Conservation (phyloP, 2,329 filamentous ascomycete genomes). For the Xylaria sp. region DNA sequence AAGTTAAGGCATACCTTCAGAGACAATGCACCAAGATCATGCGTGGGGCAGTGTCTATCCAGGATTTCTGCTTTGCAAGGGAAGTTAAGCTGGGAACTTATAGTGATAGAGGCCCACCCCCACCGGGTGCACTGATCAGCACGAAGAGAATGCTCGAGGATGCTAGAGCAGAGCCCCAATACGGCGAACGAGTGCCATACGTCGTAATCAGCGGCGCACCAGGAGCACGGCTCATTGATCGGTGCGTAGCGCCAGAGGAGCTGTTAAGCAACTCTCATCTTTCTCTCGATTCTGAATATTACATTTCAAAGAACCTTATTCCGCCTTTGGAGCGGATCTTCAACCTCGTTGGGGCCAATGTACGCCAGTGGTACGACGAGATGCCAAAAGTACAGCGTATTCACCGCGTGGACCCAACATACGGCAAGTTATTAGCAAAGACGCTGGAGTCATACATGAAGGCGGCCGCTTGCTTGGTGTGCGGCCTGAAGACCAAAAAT, state of each 20-base stretch:
- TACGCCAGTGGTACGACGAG: constrained; percentile 92
- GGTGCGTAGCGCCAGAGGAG: constrained; percentile 88
- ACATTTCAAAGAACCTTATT: constrained; percentile 95
- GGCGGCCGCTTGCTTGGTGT: constrained; percentile 81
- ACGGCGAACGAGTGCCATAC: constrained; percentile 94
- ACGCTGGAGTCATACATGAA: constrained; percentile 97
- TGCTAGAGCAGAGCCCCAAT: constrained; percentile 87
- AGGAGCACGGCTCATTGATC: constrained; percentile 84
- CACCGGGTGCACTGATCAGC: constrained; percentile 89
- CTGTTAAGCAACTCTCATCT: constrained; percentile 80
- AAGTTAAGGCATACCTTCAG: constrained; percentile 91
- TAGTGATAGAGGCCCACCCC: constrained; percentile 80
- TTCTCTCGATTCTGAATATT: constrained; percentile 93
- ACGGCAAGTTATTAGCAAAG: constrained; percentile 55
- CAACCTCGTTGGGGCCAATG: constrained; percentile 92
- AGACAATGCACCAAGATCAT: constrained; percentile 92
- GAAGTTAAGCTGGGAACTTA: constrained; percentile 94
- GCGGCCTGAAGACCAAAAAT: constrained; percentile 65
- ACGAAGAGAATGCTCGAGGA: constrained; percentile 88
- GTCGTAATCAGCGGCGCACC: constrained; percentile 91
- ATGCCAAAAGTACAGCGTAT: constrained; percentile 92
- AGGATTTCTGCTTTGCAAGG: constrained; percentile 95
- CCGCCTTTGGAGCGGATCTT: constrained; percentile 96
- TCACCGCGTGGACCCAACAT: constrained; percentile 64
- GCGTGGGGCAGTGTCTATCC: constrained; percentile 85